These are phyloP conservation scores for Xylaria sp. DNA, from an alignment of 2,329 filamentous ascomycete genomes.

Conservation along the genomic window DNA sequence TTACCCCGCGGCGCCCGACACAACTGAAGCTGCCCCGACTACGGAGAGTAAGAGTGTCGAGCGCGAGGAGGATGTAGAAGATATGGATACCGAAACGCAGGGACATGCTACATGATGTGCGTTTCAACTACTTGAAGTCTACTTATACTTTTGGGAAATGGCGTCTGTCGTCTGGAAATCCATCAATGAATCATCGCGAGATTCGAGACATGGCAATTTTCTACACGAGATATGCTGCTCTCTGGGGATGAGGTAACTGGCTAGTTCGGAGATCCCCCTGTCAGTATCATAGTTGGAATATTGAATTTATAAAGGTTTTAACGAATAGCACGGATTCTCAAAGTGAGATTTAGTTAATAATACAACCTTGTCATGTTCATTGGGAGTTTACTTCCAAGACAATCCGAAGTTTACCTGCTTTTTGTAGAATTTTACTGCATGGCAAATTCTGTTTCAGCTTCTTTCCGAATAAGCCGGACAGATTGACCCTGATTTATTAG, in stretches of 20 bases:
- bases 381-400: neutral
- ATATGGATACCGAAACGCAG: slow-evolving; percentile 34
- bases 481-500: neutral
- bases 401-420: neutral
- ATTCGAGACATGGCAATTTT: neutral
- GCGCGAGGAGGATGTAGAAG: slow-evolving; percentile 45
- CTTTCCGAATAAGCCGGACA: neutral
- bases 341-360: neutral
- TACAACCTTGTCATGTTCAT: neutral
- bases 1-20: slow-evolving; percentile 59
- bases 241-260: neutral
- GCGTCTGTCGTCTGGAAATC: neutral
- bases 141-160: neutral
- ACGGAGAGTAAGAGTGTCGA: slow-evolving; percentile 47
- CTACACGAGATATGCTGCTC: neutral
- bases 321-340: neutral
- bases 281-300: neutral
- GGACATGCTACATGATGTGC: slow-evolving; percentile 26
- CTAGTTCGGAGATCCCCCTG: neutral
- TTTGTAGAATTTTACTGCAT: neutral
- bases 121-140: neutral
- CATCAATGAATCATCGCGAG: neutral
- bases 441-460: too few relatives aligned
- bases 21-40: slow-evolving; percentile 39
- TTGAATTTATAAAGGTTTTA: neutral